A percentile compares a stretch with the other conserved stretches of the same genome.
phyloP scores from a whole-genome alignment of 306 rosid species.

The Cyclanthera cordifolia region DNA sequence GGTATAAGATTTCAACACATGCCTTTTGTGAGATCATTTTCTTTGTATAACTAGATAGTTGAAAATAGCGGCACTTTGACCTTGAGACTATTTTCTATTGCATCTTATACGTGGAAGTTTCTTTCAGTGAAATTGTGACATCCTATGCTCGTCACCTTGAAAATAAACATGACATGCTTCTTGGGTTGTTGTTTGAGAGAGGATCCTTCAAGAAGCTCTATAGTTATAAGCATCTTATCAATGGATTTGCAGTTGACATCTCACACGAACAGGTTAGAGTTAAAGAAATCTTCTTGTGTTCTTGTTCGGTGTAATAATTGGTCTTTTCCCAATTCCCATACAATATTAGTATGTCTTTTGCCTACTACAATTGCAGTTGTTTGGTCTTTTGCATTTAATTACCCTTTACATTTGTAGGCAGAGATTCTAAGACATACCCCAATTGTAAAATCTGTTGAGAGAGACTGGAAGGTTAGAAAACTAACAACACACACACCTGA shows the following conservation, averaged over 20 bases:
- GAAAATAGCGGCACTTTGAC: too few relatives aligned
- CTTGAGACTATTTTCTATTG: too few relatives aligned
- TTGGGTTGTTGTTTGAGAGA: constrained; percentile 65
- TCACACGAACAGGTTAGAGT: constrained; percentile 86
- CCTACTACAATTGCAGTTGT: too few relatives aligned
- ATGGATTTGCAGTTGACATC: constrained; percentile 91
- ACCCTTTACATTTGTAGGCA: constrained; percentile 79
- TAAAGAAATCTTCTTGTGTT: constrained; percentile 18
- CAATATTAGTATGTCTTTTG: constrained; percentile 25
- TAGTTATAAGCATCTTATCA: constrained; percentile 87
- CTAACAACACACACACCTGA: constrained; percentile 96
- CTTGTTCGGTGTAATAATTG: constrained; percentile 10
- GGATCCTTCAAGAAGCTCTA: constrained; percentile 79
- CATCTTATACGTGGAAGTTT: constrained; percentile 15
- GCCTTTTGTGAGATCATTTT: neutral
- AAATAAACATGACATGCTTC: constrained; percentile 80
- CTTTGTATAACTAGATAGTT: neutral
- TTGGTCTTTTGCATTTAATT: constrained; percentile 27
- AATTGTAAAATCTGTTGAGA: constrained; percentile 77
- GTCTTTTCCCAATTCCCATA: constrained; percentile 16
- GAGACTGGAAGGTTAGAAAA: constrained; percentile 90
- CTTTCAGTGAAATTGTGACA: constrained; percentile 61
- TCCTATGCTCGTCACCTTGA: constrained; percentile 89
- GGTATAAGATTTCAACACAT: neutral
- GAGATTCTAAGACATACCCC: constrained; percentile 73